Base-by-base conservation (phyloP, 2,329 filamentous ascomycete species). In the Arachnopeziza araneosa region DNA sequence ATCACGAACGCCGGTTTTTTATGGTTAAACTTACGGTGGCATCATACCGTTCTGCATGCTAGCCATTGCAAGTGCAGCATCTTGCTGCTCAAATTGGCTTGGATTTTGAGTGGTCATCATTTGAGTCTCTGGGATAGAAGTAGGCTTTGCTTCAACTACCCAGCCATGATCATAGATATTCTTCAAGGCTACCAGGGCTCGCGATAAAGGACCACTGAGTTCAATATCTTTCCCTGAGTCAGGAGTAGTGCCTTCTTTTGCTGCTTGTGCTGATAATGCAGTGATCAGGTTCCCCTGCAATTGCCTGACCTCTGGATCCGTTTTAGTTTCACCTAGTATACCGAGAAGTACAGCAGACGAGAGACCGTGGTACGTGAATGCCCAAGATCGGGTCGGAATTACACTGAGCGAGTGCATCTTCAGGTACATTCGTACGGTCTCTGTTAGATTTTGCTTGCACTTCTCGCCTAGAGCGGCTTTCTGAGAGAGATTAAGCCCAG, bases 341-440 rank as follows among this genome's bases (percentile, higher is more conserved):
- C 84, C 84, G 9, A 88, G 79, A 2, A 88, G 75, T 2, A 88
- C 78, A 1, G 85, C 85, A 0, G 85, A 88, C 9, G 84, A 87
- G 8, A 88, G 77, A 1, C 85, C 84, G 66, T 88, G 84, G 60
- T 87, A 87, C 0, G 85, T 88, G 62, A 87, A 87, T 0, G 85
- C 84, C 85, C 85, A 88, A 59, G 83, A 87, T 24, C 85, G 77
- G 0, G 85, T 88, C 0, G 85, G 85, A 53, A 87, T 87, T 9
- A 85, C 82, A 1, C 84, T 87, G 30, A 88, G 74, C 63, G 86
- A 84, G 70, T 88, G 84, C 85, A 88, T 88, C 19, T 84, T 83
- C 23, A 88, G 75, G 68, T 87, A 88, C 84, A 87, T 88, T 50
- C 83, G 80, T 12, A 88, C 84, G 14, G 84, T 87, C 69, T 87